Evolutionary conservation across 176 grass and related monocot species (phyloP), one percentile per base, ranked within the genome.

Genomic region (Paspalum vaginatum): DNA sequence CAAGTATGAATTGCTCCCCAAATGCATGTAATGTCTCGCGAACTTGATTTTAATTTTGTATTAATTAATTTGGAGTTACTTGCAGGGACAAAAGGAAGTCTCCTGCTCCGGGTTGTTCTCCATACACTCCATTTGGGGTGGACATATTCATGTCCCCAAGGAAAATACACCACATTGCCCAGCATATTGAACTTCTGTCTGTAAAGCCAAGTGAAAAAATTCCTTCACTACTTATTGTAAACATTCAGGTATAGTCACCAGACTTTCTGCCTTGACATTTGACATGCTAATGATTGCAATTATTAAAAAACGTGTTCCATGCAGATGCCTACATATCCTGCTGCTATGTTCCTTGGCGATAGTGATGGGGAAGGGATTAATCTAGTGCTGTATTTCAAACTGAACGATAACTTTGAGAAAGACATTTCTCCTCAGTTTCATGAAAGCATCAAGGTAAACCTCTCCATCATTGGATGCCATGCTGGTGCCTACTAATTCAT

Each of bases 251-350:
- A 85, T 11, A 21, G 18, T 39, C 26, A 71, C 54, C 44, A 46
- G 13, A 42, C 2, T 66, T 56, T 9, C 16, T 45, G 2, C 27
- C 26, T 47, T 61, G 11, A 17, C 18, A 52, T 75, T 17, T 25
- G 12, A 38, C 8, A 45, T 70, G 44, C 51, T 63, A 68, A 27
- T 22, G 6, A 13, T 70, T 81, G n/a, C 39, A 57, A 41, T 43
- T 27, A 63, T 52, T 54, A 79, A 0, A 72, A 68, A 78, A 76
- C 54, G 15, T 64, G 14, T 79, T 75, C 61, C 74, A 60, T 37
- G 45, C 72, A 95, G 96, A 89, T 99, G 78, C 96, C 96, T 76
- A 95, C 93, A 68, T 99, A 99, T 89, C 96, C 96, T 82, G 85
- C 96, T 85, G 86, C 92, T 71, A 82, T 99, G 84, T 95, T 95